phyloP scores from a whole-genome alignment of 176 grass and related monocot species.

The Zea luxurians region DNA sequence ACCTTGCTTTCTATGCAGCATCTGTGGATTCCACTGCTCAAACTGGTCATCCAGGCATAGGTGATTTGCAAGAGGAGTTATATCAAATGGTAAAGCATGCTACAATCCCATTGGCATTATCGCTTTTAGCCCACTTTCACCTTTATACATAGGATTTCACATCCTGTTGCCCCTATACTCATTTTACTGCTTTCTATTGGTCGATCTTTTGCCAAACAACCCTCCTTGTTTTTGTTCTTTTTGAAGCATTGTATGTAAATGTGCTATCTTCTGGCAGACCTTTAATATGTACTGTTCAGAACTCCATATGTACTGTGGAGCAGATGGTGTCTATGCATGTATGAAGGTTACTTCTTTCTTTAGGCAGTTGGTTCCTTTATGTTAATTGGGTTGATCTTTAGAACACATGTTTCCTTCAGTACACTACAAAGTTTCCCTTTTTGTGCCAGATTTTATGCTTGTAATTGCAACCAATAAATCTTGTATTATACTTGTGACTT shows the following conservation, averaged over 20 bases:
- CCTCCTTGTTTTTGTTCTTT: constrained; percentile 4
- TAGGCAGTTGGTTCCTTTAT: not conserved
- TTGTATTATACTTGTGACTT: not conserved
- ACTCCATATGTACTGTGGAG: not conserved
- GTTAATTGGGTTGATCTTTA: constrained; percentile 1
- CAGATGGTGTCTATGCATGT: constrained; percentile 11
- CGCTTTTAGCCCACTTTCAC: not conserved
- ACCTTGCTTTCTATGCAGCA: constrained; percentile 48
- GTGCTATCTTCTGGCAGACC: constrained; percentile 5
- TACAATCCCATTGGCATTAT: not conserved
- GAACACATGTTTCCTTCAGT: not conserved
- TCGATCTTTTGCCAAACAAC: constrained; percentile 2
- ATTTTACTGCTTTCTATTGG: constrained; percentile 20
- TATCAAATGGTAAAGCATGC: constrained; percentile 71
- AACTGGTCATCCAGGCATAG: constrained; percentile 48
- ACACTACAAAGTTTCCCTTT: not conserved
- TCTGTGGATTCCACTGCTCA: constrained; percentile 75
- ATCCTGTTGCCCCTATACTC: constrained; percentile 28
- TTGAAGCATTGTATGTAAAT: not conserved
- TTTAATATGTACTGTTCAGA: not conserved
- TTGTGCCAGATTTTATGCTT: constrained; percentile 8
- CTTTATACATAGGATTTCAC: not conserved
- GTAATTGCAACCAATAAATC: constrained; percentile 1
- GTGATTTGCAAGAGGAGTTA: constrained; percentile 70
- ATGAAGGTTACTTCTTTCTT: not conserved